These are phyloP conservation scores for Tetrapisispora taiwanensis DNA, from an alignment of 805 yeast species.

Conservation along the genomic window DNA sequence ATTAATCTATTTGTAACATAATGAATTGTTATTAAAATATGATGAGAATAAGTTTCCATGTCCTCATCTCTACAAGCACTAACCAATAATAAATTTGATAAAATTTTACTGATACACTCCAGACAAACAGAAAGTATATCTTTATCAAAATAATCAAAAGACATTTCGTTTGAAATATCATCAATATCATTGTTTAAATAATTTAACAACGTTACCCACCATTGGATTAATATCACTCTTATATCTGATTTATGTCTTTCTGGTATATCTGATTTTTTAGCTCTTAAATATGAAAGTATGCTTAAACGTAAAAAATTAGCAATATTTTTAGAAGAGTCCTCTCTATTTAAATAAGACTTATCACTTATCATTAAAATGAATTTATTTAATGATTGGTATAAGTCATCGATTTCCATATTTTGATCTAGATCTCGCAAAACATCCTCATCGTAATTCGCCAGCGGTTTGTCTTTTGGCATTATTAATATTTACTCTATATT, in stretches of 20 bases:
- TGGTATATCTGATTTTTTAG: neutral
- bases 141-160: conserved; percentile 2
- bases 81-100: conserved; percentile 16
- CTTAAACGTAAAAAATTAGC: conserved; percentile 11
- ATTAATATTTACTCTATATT: no score
- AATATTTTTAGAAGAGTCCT: conserved; percentile 1
- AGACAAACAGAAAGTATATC: conserved; percentile 22
- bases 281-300: conserved; percentile 10
- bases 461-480: neutral
- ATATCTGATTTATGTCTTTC: neutral
- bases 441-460: neutral
- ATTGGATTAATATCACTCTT: conserved; percentile 20
- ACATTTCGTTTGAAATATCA: neutral
- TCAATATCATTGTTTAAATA: conserved; percentile 14
- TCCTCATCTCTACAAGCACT: conserved; percentile 9
- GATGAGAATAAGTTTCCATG: conserved; percentile 18
- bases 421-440: neutral
- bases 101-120: conserved; percentile 28
- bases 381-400: conserved; percentile 2
- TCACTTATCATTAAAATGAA: conserved; percentile 2
- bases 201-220: conserved; percentile 27
- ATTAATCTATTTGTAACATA: conserved; percentile 20
- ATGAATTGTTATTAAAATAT: conserved; percentile 20
- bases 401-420: neutral
- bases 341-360: no score